These are phyloP conservation scores for Trametes versicolor DNA, from an alignment of 1,284 basidiomycete species.

Conservation along the genomic window DNA sequence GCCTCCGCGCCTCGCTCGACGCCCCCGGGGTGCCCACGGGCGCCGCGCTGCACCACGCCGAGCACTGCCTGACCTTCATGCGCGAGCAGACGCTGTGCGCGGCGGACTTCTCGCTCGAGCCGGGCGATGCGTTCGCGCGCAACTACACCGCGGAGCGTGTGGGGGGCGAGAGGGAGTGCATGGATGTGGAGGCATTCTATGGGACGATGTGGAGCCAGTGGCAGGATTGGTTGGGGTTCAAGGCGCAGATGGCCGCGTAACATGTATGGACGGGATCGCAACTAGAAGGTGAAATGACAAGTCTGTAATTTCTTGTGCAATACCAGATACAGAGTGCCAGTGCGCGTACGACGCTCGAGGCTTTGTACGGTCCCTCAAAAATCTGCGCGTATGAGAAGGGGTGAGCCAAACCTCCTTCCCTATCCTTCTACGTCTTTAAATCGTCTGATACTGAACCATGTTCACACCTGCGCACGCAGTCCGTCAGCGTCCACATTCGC, in stretches of 20 bases:
- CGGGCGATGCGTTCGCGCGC: slow-evolving; percentile 32
- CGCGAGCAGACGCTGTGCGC: slow-evolving; percentile 47
- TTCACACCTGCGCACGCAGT: slow-evolving; percentile 4
- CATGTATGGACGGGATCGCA: no score
- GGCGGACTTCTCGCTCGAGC: slow-evolving; percentile 48
- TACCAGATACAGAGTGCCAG: no score
- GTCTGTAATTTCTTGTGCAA: no score
- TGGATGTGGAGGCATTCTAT: slow-evolving; percentile 30
- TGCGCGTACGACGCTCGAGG: no score
- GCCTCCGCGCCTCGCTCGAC: slow-evolving; percentile 31
- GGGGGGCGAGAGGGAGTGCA: slow-evolving; percentile 25
- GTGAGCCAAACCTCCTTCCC: no score
- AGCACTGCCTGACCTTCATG: slow-evolving; percentile 39
- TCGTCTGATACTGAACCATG: slow-evolving; percentile 15
- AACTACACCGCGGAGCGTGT: slow-evolving; percentile 27
- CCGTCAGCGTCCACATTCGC: background rate
- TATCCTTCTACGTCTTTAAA: background rate
- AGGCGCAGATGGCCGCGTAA: slow-evolving; percentile 2
- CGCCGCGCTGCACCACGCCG: slow-evolving; percentile 22
- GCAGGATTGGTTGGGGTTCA: slow-evolving; percentile 29
- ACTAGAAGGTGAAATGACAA: no score
- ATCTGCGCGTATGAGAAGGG: background rate
- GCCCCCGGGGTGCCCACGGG: slow-evolving; percentile 19
- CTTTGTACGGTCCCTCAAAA: no score
- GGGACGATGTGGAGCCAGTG: slow-evolving; percentile 32